Percentiles rank a stretch among this genome's conserved stretches.
Conservation (phyloP, 176 grass and related monocot genomes). For the Dactylis glomerata region DNA sequence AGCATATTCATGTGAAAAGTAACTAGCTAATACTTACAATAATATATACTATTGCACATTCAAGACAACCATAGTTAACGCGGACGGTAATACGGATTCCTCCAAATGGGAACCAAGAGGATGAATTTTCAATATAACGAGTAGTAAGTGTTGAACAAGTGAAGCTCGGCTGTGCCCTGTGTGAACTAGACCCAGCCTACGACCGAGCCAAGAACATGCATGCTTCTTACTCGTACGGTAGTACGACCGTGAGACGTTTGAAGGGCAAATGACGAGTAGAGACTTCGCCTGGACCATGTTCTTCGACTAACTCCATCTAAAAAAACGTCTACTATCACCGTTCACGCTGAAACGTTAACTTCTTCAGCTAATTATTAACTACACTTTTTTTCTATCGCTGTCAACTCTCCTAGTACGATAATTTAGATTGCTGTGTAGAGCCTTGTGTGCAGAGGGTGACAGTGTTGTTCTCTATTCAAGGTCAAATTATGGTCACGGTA, state of each 20-base stretch:
- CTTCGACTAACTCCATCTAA: background rate
- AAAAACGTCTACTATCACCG: background rate
- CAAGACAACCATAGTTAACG: too few species aligned
- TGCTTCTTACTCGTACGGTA: background rate
- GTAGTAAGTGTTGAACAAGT: background rate
- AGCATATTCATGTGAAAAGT: too few species aligned
- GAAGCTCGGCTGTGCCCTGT: background rate
- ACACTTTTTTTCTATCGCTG: background rate
- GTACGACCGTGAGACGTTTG: conserved; percentile 7
- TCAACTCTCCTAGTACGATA: background rate
- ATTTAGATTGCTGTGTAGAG: background rate
- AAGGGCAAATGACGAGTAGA: conserved; percentile 41
- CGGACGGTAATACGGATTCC: background rate
- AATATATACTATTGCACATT: too few species aligned
- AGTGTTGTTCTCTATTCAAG: background rate
- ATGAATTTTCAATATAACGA: background rate
- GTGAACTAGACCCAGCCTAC: background rate
- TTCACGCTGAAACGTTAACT: background rate
- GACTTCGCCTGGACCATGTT: conserved; percentile 30
- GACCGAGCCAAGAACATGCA: background rate
- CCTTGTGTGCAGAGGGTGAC: background rate
- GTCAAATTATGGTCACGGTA: background rate
- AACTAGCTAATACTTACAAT: too few species aligned
- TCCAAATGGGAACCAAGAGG: background rate
- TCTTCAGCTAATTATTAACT: background rate